Evolutionary conservation across 108 stramenopile genomes (phyloP).

Genomic region (Pseudonitzschia multiseries): DNA sequence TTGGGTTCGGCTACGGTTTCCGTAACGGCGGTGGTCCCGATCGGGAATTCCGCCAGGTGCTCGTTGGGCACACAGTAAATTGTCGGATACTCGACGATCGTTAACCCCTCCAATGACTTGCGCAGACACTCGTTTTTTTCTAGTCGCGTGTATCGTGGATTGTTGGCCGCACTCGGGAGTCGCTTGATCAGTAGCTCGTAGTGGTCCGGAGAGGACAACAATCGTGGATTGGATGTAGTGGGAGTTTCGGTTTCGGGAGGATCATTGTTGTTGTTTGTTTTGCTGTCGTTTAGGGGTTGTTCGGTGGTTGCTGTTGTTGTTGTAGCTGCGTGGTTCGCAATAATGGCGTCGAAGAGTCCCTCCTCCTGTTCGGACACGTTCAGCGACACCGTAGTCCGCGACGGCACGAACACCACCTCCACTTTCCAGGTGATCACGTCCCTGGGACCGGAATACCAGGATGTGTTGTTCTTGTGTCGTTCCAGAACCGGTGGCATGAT

Average conservation of each 20-base stretch:
- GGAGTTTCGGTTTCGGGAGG: no score
- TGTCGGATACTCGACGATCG: constrained; percentile 72
- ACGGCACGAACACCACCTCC: constrained; percentile 18
- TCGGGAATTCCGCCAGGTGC: background rate
- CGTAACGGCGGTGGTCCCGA: background rate
- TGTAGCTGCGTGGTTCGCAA: constrained; percentile 6
- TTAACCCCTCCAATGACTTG: constrained; percentile 49
- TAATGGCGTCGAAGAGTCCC: constrained; percentile 16
- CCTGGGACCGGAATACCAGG: constrained; percentile 39
- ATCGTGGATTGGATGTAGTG: no score
- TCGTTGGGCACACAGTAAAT: constrained; percentile 40
- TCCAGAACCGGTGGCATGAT: constrained; percentile 73
- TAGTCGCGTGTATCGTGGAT: constrained; percentile 51
- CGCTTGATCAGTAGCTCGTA: constrained; percentile 49
- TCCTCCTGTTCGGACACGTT: constrained; percentile 27
- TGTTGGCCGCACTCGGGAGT: constrained; percentile 58
- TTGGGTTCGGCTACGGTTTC: background rate
- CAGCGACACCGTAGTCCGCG: background rate
- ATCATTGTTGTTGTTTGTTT: background rate
- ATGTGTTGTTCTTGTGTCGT: constrained; percentile 59
- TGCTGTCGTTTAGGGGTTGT: background rate
- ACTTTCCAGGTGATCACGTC: constrained; percentile 41
- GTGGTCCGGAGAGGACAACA: background rate
- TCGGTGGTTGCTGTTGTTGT: no score
- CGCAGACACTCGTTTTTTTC: constrained; percentile 35